Evolutionary conservation across 805 yeast genomes (phyloP).

Genomic region (Ogataea salicorniae): DNA sequence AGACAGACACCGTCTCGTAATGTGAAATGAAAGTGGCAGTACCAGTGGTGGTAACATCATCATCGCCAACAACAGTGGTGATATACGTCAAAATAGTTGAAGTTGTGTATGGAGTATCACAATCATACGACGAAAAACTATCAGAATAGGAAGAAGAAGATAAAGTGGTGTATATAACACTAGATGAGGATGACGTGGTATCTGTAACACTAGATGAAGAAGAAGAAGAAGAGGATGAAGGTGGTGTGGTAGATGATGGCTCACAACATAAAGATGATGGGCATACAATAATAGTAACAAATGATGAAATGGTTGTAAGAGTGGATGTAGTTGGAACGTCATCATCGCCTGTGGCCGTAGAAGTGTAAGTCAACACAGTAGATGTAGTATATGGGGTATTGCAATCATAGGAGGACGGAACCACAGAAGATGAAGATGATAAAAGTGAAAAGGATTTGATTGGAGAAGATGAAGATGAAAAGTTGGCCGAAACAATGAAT

Average conservation of each 20-base stretch:
- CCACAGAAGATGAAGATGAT: conserved; percentile 1
- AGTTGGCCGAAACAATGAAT: background rate
- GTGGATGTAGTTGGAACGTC: conserved; percentile 4
- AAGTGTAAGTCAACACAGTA: conserved; percentile 1
- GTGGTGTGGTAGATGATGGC: conserved; percentile 2
- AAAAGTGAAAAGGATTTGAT: background rate
- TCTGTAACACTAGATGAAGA: conserved; percentile 1
- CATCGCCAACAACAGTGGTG: too few species aligned
- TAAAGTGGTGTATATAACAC: background rate
- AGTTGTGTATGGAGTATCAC: too few species aligned
- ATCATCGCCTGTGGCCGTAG: conserved; percentile 1
- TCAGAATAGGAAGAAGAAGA: background rate
- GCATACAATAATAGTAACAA: background rate
- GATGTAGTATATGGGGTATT: background rate
- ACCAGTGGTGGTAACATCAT: background rate
- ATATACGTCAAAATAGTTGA: too few species aligned
- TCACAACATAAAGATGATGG: background rate
- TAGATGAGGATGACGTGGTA: background rate
- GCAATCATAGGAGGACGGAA: background rate
- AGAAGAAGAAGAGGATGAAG: conserved; percentile 6
- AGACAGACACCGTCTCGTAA: background rate
- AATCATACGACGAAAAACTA: background rate
- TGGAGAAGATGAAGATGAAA: conserved; percentile 1
- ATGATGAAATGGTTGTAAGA: conserved; percentile 1
- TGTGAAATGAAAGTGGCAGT: background rate